Evolutionary conservation across 2,329 filamentous ascomycete genomes (phyloP).

Genomic region (Spiromastix sp.): DNA sequence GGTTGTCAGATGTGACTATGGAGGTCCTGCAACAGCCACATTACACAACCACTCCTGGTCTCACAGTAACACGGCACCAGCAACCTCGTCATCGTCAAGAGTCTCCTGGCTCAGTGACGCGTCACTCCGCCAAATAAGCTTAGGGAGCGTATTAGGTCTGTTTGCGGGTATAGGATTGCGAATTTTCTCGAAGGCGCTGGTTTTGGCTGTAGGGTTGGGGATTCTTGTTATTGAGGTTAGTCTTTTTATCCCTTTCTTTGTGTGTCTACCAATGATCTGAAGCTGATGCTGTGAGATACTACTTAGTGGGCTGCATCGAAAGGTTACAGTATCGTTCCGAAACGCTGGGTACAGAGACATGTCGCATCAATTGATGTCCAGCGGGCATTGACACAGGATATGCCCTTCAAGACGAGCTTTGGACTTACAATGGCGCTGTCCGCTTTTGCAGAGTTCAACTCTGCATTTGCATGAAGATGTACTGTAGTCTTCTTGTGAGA

Average conservation of each 20-base stretch:
- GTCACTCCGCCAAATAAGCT: constrained; percentile 34
- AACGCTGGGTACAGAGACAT: constrained; percentile 30
- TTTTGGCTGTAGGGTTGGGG: constrained; percentile 33
- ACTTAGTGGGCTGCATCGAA: constrained; percentile 35
- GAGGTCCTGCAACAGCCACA: background rate
- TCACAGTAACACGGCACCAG: constrained; percentile 5
- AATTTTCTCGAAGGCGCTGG: constrained; percentile 34
- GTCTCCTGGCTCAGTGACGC: constrained; percentile 19
- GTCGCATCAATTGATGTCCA: constrained; percentile 31
- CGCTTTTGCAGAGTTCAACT: constrained; percentile 34
- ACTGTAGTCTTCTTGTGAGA: no score
- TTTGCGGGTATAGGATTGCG: constrained; percentile 33
- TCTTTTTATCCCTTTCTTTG: constrained; percentile 1
- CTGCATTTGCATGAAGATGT: no score
- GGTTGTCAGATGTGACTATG: constrained; percentile 29
- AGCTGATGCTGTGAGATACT: background rate
- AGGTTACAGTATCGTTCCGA: constrained; percentile 36
- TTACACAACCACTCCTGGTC: background rate
- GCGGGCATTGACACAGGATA: constrained; percentile 26
- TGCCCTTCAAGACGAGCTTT: constrained; percentile 38
- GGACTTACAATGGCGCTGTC: constrained; percentile 35
- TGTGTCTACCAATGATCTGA: constrained; percentile 4
- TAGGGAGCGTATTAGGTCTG: constrained; percentile 36
- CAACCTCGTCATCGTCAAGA: constrained; percentile 16
- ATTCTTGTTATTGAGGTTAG: constrained; percentile 35